Conservation (phyloP, 1,139 yeast genomes). For the Candida albicans region DNA sequence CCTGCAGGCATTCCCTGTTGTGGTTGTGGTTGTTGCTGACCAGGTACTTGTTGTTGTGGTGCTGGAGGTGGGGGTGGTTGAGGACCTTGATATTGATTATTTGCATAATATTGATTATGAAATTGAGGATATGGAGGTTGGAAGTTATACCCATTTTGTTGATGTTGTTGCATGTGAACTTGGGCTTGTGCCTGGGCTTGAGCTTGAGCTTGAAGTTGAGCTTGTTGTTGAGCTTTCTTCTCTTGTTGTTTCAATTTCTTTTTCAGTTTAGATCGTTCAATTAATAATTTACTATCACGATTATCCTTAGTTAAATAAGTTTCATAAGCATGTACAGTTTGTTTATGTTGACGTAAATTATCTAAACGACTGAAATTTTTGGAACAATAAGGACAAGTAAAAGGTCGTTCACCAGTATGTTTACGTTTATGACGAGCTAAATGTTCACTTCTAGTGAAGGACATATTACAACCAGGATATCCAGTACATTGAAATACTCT, state of each 20-base stretch:
- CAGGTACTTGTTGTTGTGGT: slow-evolving; percentile 11
- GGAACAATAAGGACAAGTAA: slow-evolving; percentile 79
- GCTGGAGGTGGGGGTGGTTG: slow-evolving; percentile 9
- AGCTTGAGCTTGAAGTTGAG: slow-evolving; percentile 6
- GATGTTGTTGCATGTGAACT: slow-evolving; percentile 8
- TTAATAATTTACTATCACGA: slow-evolving; percentile 9
- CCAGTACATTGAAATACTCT: slow-evolving; percentile 84
- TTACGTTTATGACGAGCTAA: slow-evolving; percentile 89
- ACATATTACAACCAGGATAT: slow-evolving; percentile 83
- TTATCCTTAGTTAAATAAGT: slow-evolving; percentile 28
- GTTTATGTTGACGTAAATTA: slow-evolving; percentile 88
- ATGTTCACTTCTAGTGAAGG: slow-evolving; percentile 87
- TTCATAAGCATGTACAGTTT: slow-evolving; percentile 87
- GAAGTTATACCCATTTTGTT: slow-evolving; percentile 2
- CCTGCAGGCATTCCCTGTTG: slow-evolving; percentile 1
- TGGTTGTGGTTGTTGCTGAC: slow-evolving; percentile 2
- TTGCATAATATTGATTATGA: slow-evolving; percentile 8
- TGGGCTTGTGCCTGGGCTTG: slow-evolving; percentile 6
- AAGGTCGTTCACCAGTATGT: slow-evolving; percentile 95
- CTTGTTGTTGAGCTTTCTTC: slow-evolving; percentile 9
- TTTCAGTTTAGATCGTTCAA: slow-evolving; percentile 11
- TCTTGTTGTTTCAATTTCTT: slow-evolving; percentile 11
- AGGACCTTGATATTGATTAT: slow-evolving; percentile 2
- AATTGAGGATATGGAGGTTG: slow-evolving; percentile 7
- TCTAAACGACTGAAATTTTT: slow-evolving; percentile 83